Base-by-base conservation (phyloP, 2,329 filamentous ascomycete genomes). In the Venturia pyrina region DNA sequence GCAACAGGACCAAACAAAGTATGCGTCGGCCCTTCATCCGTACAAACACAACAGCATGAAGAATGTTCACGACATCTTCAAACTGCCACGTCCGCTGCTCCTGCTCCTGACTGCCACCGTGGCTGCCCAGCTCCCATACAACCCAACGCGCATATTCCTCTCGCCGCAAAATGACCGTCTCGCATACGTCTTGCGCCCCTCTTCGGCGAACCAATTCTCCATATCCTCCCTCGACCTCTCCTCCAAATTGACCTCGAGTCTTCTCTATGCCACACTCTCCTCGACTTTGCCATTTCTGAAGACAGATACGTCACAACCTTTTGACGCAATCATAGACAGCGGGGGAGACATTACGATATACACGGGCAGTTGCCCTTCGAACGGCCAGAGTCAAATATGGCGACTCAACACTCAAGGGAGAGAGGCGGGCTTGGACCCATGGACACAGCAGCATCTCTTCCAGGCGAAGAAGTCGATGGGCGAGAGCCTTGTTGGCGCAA, bases 271-370 rank as follows among this genome's bases (percentile, higher is more conserved):
- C 37, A 83, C 78, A 0, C 75, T 91, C 1, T 82, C 85, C 1
- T 75, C 79, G 6, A 77, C 77, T 32, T 79, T 90, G 34, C 90
- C 86, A 0, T 95, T 95, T 71, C 75, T 89, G 43, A 77, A 78
- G 50, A 73, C 76, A 41, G 74, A 78, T 40, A 76, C 76, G 46
- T 79, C 78, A 5, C 82, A 80, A 13, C 81, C 89, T 0, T 95
- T 91, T 71, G 82, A 87, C 7, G 86, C 91, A 0, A 80, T 87
- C 0, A 80, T 92, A 41, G 85, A 89, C 60, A 78, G 83, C 56
- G 81, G 85, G 71, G 91, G 90, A 19, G 85, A 87, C 13, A 82
- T 97, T 37, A 83, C 86, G 2, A 86, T 95, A 1, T 89, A 91
- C 66, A 81, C 87, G 0, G 93, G 93, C 2, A 82, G 88, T 69